phyloP scores from a whole-genome alignment of 1,284 basidiomycete genomes.

The Rhodotorula glutinis region DNA sequence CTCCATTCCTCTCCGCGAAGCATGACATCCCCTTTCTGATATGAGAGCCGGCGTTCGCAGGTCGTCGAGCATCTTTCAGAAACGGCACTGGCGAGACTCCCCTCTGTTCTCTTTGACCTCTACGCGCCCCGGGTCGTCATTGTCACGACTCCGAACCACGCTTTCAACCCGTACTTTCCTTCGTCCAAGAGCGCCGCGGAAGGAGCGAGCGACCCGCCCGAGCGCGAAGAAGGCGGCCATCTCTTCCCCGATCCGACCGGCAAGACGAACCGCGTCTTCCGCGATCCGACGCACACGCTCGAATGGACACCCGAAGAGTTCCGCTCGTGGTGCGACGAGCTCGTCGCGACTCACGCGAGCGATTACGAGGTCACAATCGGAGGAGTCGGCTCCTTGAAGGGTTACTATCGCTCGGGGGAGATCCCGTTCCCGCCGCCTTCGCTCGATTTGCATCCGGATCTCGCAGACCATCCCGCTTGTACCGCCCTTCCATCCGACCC shows the following conservation, averaged over 20 bases:
- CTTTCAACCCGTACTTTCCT: conserved; percentile 78
- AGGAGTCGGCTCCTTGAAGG: conserved; percentile 38
- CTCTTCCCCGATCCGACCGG: conserved; percentile 71
- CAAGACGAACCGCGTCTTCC: conserved; percentile 58
- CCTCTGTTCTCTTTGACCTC: conserved; percentile 73
- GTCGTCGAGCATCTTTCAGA: conserved; percentile 78
- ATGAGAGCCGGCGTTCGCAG: background rate
- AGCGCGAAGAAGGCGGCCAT: background rate
- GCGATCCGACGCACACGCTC: conserved; percentile 86
- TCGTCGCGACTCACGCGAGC: conserved; percentile 13
- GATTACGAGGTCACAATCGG: conserved; percentile 35
- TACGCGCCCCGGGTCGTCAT: conserved; percentile 77
- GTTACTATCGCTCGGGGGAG: conserved; percentile 29
- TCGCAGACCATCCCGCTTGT: conserved; percentile 10
- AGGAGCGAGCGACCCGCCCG: background rate
- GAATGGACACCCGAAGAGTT: conserved; percentile 88
- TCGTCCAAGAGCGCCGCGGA: background rate
- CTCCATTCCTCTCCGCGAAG: conserved; percentile 43
- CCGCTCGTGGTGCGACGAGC: conserved; percentile 59
- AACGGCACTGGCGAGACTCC: conserved; percentile 67
- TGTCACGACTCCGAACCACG: conserved; percentile 76
- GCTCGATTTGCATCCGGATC: conserved; percentile 28
- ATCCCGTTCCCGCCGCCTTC: conserved; percentile 38
- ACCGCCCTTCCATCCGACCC: conserved; percentile 19
- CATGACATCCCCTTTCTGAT: background rate